Evolutionary conservation across 2,329 filamentous ascomycete species (phyloP), one percentile per base, ranked within the genome.

Genomic region (Elsinoe ampelina): DNA sequence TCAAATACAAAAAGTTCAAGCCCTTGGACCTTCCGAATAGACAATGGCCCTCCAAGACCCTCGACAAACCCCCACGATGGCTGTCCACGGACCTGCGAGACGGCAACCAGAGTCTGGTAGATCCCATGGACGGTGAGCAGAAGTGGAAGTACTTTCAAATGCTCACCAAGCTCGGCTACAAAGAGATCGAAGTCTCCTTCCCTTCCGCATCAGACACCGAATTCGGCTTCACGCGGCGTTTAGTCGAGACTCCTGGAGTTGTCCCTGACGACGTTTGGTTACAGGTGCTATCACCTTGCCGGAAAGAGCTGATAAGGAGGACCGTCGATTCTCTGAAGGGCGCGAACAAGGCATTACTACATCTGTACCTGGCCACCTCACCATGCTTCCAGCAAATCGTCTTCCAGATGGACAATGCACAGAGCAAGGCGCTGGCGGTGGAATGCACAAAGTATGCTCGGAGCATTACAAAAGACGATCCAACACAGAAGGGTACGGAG

Each of bases 121-220:
- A 95, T 70, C 91, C 92, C 61, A 96, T 97, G 91, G 93, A 89
- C 68, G 89, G 89, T 63, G 89, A 95, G 50, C 90, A 96, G 77
- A 97, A 97, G 75, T 93, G 87, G 83, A 78, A 80, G 60, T 97
- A 91, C 79, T 97, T 97, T 78, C 85, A 91, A 73, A 95, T 95
- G 89, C 82, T 97, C 55, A 83, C 86, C 66, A 84, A 92, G 60
- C 80, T 96, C 51, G 92, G 93, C 64, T 97, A 95, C 80, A 97
- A 96, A 75, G 92, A 97, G 74, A 96, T 97, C 63, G 92, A 97
- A 70, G 86, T 96, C 17, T 93, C 91, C 3, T 97, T 95, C 74
- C 92, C 92, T 51, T 95, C 90, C 0, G 90, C 92, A 12, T 95
- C 90, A 38, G 86, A 95, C 69, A 95, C 87, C 67, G 93, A 97